Conservation (phyloP, 768 basidiomycete genomes). For the Suillus occidentalis region DNA sequence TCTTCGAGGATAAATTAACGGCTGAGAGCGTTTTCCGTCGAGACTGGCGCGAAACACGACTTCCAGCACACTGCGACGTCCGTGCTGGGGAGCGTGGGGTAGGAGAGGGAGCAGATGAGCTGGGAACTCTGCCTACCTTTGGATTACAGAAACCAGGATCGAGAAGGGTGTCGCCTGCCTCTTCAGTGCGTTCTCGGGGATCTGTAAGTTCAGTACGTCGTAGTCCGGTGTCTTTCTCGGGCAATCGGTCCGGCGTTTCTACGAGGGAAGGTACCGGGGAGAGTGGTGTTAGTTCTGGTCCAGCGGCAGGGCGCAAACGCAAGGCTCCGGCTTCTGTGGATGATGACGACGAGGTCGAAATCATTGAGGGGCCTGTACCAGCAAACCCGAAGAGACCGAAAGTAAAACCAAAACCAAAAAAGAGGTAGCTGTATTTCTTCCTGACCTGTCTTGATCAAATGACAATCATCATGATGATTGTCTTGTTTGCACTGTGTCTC, state of each 20-base stretch:
- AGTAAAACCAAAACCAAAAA: slow-evolving; percentile 43
- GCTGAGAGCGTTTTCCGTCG: slow-evolving; percentile 66
- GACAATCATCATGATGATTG: background rate
- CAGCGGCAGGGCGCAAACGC: slow-evolving; percentile 41
- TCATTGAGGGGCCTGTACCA: slow-evolving; percentile 46
- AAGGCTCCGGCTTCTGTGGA: slow-evolving; percentile 40
- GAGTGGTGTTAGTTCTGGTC: slow-evolving; percentile 1
- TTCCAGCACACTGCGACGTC: slow-evolving; percentile 26
- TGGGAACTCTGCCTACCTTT: slow-evolving; percentile 28
- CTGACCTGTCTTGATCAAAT: background rate
- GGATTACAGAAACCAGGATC: slow-evolving; percentile 22
- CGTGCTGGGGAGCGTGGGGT: slow-evolving; percentile 15
- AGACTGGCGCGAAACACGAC: slow-evolving; percentile 76
- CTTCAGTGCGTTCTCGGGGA: slow-evolving; percentile 46
- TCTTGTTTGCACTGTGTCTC: background rate
- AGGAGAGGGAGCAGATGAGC: slow-evolving; percentile 31
- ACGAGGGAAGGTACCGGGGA: slow-evolving; percentile 42
- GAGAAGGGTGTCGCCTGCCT: slow-evolving; percentile 47
- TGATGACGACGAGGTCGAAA: slow-evolving; percentile 58
- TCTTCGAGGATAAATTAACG: slow-evolving; percentile 65
- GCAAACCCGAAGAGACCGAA: slow-evolving; percentile 34
- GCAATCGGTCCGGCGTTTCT: slow-evolving; percentile 43
- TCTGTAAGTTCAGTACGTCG: slow-evolving; percentile 38
- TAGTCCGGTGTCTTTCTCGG: slow-evolving; percentile 48
- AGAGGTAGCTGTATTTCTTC: slow-evolving; percentile 27